A percentile compares a stretch with the other conserved stretches of the same genome.
These are phyloP conservation scores for Endocalyx cinctus DNA, from an alignment of 2,329 filamentous ascomycete genomes.

Conservation along the genomic window DNA sequence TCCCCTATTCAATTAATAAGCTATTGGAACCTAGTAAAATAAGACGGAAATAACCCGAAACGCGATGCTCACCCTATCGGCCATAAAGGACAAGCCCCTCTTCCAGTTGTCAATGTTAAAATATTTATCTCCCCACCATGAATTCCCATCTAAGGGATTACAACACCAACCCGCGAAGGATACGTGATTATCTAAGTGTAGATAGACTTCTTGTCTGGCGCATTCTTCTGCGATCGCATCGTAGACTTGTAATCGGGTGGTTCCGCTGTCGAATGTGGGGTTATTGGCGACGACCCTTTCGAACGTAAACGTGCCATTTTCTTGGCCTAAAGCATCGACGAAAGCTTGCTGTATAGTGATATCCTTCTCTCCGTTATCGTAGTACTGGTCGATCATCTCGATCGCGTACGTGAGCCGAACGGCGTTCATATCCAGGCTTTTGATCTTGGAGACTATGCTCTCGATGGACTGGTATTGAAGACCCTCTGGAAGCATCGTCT, in stretches of 20 bases:
- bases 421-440: conserved; percentile 58
- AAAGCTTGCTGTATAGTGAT: conserved; percentile 41
- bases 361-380: conserved; percentile 42
- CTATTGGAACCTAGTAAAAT: too few relatives aligned
- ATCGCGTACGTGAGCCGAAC: conserved; percentile 60
- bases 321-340: conserved; percentile 39
- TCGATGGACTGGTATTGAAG: conserved; percentile 57
- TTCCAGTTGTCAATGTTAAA: conserved; percentile 58
- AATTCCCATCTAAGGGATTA: conserved; percentile 47
- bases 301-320: conserved; percentile 46
- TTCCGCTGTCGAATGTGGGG: conserved; percentile 47
- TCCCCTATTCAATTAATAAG: too few relatives aligned
- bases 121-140: conserved; percentile 57
- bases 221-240: conserved; percentile 58
- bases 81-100: conserved; percentile 56
- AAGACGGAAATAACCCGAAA: too few relatives aligned
- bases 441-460: conserved; percentile 51
- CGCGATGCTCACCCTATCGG: conserved; percentile 42
- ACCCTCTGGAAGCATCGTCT: conserved; percentile 61
- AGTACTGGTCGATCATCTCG: conserved; percentile 58
- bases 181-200: conserved; percentile 59
- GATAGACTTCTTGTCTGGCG: conserved; percentile 49
- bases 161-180: conserved; percentile 57
- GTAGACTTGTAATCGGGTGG: conserved; percentile 53
- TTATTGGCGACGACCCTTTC: conserved; percentile 51